Conservation (phyloP, 2,329 filamentous ascomycete genomes). For the Pseudogymnoascus destructans region DNA sequence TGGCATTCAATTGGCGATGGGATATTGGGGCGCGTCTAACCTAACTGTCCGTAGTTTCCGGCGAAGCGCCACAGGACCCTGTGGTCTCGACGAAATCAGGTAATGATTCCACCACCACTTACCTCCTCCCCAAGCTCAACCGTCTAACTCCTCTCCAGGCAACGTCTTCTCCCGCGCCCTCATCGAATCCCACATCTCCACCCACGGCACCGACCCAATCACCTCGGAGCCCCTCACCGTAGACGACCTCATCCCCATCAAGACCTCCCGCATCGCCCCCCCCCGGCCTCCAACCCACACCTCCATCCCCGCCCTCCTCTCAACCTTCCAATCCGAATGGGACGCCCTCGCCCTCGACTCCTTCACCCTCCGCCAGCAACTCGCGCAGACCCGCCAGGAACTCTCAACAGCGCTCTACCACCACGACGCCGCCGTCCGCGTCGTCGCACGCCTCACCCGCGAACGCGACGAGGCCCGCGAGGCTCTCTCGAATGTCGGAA, state of each 20-base stretch:
- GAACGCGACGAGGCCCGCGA: conserved; percentile 89
- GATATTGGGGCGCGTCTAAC: conserved; percentile 17
- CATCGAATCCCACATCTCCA: conserved; percentile 86
- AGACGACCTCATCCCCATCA: conserved; percentile 80
- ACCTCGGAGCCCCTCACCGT: conserved; percentile 71
- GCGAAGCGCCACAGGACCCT: conserved; percentile 87
- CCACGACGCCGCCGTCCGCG: conserved; percentile 89
- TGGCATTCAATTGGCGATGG: conserved; percentile 18
- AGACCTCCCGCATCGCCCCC: conserved; percentile 69
- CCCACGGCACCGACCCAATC: conserved; percentile 85
- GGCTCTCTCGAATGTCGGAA: conserved; percentile 72
- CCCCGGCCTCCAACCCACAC: conserved; percentile 76
- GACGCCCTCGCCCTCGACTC: conserved; percentile 85
- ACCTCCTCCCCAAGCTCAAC: conserved; percentile 13
- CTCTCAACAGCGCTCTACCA: conserved; percentile 89
- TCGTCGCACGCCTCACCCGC: conserved; percentile 80
- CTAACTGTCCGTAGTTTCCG: conserved; percentile 56
- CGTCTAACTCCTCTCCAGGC: conserved; percentile 36
- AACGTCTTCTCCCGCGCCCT: conserved; percentile 89
- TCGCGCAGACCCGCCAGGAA: conserved; percentile 83
- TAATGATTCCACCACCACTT: conserved; percentile 35
- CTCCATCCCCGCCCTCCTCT: conserved; percentile 87
- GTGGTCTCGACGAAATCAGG: conserved; percentile 92
- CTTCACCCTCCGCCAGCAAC: conserved; percentile 78
- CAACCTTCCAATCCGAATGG: conserved; percentile 97